Evolutionary conservation across 169 alveolate genomes (phyloP), one percentile per base, ranked within the genome.

Genomic region (Cryptosporidium meleagridis): DNA sequence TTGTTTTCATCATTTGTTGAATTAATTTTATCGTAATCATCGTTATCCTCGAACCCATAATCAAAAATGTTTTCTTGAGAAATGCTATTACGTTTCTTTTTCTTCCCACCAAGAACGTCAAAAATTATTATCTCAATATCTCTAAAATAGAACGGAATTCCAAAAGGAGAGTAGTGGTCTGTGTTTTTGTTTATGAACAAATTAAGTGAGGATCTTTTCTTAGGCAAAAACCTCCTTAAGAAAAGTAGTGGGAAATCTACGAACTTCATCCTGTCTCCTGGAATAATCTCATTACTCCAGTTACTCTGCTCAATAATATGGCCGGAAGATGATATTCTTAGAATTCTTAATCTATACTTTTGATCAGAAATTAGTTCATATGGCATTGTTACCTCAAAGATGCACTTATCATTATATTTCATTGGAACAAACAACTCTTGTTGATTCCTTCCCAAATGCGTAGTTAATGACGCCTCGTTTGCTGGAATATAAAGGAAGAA

Each of bases 241-340:
- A 89, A 70, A 12, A 87, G 61, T n/a, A 87, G 23, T 37, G 94
- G 92, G 53, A 71, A 70, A 65, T 89, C 93, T 16, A 85, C 73
- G 52, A 92, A 72, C 69, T 87, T 84, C 75, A 89, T 69, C 26
- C 26, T 87, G 53, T 85, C 44, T 31, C 92, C 93, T n/a, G 87
- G 84, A 33, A 92, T 87, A 35, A 92, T 70, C 84, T 86, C 94
- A 7, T 91, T 70, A 1, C 93, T 89, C 94, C 94, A 92, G 41
- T 73, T 55, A 18, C 86, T 73, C 65, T 73, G 86, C 26, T 73
- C 86, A 58, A 73, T 73, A 37, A 73, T 73, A 23, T 73, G 86
- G 6, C 86, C 86, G 0, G 70, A 55, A 21, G 86, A 73, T 1
- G 86, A 73, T 53, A 73, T 73, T 37, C 86, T 29, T 33, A 73